Evolutionary conservation across 208 protist genomes (phyloP).

Genomic region (Tritrichomonas foetus): DNA sequence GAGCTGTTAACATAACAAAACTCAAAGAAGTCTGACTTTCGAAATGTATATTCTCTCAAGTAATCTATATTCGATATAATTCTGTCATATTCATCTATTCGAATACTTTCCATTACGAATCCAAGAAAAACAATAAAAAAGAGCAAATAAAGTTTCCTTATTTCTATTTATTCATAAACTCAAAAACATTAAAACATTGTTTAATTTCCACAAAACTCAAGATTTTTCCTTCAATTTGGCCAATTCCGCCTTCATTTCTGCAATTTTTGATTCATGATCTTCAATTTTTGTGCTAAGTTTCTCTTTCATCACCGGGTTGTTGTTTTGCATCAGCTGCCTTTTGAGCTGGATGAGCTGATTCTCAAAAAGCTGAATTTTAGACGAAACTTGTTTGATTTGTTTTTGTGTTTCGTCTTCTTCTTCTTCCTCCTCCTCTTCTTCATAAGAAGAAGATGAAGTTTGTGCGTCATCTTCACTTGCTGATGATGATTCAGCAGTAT

Average conservation of each 20-base stretch:
- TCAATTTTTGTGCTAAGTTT: neutral
- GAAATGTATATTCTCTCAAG: no score
- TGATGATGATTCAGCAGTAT: neutral
- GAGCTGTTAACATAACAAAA: no score
- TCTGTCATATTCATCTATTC: no score
- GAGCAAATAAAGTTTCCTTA: no score
- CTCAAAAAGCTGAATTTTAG: neutral
- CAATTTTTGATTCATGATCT: neutral
- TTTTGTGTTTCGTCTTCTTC: neutral
- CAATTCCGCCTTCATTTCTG: neutral
- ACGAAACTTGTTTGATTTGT: neutral
- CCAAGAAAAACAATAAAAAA: no score
- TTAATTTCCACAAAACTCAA: no score
- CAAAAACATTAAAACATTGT: no score
- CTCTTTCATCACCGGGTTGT: neutral
- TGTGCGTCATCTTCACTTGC: neutral
- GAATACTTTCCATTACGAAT: no score
- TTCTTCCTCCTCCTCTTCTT: neutral
- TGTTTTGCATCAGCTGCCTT: neutral
- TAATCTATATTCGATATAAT: no score
- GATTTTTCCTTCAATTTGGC: no score
- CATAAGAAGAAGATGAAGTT: neutral
- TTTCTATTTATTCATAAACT: no score
- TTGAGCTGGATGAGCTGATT: neutral
- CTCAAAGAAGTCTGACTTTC: no score